phyloP scores from a whole-genome alignment of 2,329 filamentous ascomycete genomes.

The Cercospora zeae-maydis region DNA sequence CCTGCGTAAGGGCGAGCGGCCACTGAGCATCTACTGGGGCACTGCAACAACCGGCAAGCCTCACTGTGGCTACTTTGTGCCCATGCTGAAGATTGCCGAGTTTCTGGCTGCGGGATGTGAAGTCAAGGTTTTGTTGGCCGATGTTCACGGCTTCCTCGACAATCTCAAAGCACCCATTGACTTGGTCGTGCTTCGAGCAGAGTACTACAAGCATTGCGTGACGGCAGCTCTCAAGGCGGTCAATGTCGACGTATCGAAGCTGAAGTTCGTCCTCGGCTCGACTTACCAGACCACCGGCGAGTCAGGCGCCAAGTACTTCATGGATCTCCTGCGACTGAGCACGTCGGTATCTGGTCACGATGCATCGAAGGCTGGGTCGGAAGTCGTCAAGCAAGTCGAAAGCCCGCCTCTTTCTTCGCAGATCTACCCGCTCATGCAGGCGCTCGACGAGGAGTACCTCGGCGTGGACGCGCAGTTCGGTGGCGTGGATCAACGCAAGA shows the following conservation, averaged over 20 bases:
- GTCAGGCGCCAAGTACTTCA: constrained; percentile 63
- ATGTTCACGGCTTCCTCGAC: constrained; percentile 64
- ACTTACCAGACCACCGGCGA: constrained; percentile 60
- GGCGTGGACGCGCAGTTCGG: constrained; percentile 86
- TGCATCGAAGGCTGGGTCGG: constrained; percentile 84
- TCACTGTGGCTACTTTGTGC: constrained; percentile 85
- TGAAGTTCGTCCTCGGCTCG: constrained; percentile 80
- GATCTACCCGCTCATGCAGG: constrained; percentile 84
- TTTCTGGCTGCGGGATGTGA: constrained; percentile 80
- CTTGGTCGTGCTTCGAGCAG: constrained; percentile 73
- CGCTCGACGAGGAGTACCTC: constrained; percentile 85
- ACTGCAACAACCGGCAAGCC: constrained; percentile 83
- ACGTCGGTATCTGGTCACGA: constrained; percentile 71
- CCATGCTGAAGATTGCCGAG: constrained; percentile 85
- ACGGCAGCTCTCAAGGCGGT: constrained; percentile 71
- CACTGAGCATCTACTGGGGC: constrained; percentile 81
- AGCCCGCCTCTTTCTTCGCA: constrained; percentile 71
- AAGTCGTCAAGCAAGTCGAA: constrained; percentile 87
- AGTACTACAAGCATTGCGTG: constrained; percentile 80
- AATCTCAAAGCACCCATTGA: constrained; percentile 67
- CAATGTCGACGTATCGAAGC: constrained; percentile 71
- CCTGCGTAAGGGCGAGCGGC: constrained; percentile 65
- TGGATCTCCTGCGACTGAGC: constrained; percentile 80
- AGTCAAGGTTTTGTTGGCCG: constrained; percentile 44
- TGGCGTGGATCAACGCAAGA: constrained; percentile 79